Base-by-base conservation (phyloP, 2,329 filamentous ascomycete genomes). In the Penicillium paneum region DNA sequence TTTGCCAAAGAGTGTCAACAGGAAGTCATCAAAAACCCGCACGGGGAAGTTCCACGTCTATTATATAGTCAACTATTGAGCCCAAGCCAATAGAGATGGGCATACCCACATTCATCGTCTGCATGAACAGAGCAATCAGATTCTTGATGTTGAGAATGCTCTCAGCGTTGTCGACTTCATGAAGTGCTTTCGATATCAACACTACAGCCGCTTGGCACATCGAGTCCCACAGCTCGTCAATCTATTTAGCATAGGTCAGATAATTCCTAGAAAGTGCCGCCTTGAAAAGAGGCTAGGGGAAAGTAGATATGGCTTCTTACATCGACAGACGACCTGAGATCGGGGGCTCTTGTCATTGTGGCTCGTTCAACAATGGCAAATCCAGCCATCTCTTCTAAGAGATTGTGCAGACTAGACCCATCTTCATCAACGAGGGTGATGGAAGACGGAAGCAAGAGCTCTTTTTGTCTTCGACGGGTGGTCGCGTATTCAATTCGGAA, bases 191-290 rank as follows among this genome's bases (percentile, higher is more conserved):
- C 0, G 87, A 86, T 58, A 96, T 95, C 44, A 97, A 79, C 8
- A 81, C 83, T 62, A 97, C 91, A 0, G 90, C 88, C 41, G 88
- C 86, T 67, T 92, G 90, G 68, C 93, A 97, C 90, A 97, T 94
- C 0, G 92, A 97, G 66, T 97, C 93, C 94, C 94, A 99, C 2
- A 99, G 78, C 73, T 97, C 94, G 68, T 99, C 94, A n/a, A 97
- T 86, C 89, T 92, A 57, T 24, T 40, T 19, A 2, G 29, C 8
- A 36, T 10, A 31, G 57, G 58, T 49, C 26, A 28, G 59, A 62
- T 57, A 58, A 51, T 43, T 52, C 36, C 19, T 39, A n/a, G 13
- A 24, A 21, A n/a, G 39, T 32, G 39, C 26, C 36, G 8, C 38
- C 11, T 40, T 17, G 24, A 19, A 19, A 40, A 24, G 40, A n/a